These are phyloP conservation scores for Eimeria maxima DNA, from an alignment of 169 alveolate genomes.

Conservation along the genomic window DNA sequence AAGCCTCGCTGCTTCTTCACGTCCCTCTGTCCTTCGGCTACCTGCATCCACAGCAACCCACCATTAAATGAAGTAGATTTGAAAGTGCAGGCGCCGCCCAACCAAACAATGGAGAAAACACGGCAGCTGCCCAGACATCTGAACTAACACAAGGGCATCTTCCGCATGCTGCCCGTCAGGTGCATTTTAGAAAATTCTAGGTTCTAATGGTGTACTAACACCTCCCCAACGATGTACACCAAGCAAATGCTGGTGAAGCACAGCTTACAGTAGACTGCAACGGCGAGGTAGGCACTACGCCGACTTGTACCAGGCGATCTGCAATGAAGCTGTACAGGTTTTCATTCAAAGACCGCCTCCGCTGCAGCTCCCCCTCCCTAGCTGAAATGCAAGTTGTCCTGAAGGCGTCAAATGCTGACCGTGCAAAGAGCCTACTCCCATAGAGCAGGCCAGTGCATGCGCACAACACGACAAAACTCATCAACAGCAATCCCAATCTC, in stretches of 20 bases:
- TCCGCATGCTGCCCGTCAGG: not conserved
- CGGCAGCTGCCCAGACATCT: not conserved
- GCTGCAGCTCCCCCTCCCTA: slow-evolving; percentile 41
- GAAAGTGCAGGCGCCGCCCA: not conserved
- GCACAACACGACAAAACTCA: not conserved
- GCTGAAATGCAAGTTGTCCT: slow-evolving; percentile 61
- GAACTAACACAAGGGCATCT: not conserved
- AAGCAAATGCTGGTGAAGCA: not conserved
- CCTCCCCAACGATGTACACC: not conserved
- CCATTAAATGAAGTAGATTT: not conserved
- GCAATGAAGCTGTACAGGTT: slow-evolving; percentile 72
- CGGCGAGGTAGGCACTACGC: slow-evolving; percentile 43
- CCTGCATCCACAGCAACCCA: not conserved
- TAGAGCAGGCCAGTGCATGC: not conserved
- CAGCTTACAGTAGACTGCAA: not conserved
- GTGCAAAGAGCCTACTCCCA: slow-evolving; percentile 50
- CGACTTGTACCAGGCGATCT: slow-evolving; percentile 50
- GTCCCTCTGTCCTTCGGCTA: not conserved
- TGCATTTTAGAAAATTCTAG: not conserved
- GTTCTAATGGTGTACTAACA: not conserved
- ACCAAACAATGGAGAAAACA: not conserved
- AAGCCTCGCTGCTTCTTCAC: not conserved
- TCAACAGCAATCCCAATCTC: not conserved
- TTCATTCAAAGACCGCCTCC: slow-evolving; percentile 30
- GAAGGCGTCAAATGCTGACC: slow-evolving; percentile 64